Evolutionary conservation across 306 rosid genomes (phyloP), one percentile per base, ranked within the genome.

Genomic region (Lathyrus oleraceus): DNA sequence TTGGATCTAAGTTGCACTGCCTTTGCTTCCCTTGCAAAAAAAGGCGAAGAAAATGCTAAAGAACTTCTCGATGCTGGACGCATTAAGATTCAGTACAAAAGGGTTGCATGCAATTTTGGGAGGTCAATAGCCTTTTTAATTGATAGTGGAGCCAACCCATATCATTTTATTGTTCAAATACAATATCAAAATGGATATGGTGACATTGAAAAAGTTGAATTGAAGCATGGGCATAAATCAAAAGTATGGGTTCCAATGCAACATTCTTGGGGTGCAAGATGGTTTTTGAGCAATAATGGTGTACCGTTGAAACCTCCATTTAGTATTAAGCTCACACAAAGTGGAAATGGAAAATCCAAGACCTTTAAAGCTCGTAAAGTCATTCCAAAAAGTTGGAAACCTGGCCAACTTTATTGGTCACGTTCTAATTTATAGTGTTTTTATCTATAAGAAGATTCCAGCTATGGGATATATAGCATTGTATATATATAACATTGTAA

Each of bases 181-280:
- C 86, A 89, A 72, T 87, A 81, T n/a, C 86, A 67, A 70, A 78
- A 78, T 28, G 92, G 96, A 1, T 81, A 81, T 12, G 87, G 88
- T 0, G 84, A 79, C 44, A 54, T 87, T 1, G 57, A 69, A 8
- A 27, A 69, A 6, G 74, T 83, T 9, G 73, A 84, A 35, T 71
- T 88, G 11, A 84, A 76, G 44, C 82, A 84, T 48, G 6, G 77
- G 57, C 64, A 60, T 74, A 2, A 14, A 47, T 23, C 16, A 35
- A 35, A 35, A 35, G 7, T 82, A 9, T 86, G 95, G 95, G 20
- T 44, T 62, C 78, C 82, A 27, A 84, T 88, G 95, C 58, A 35
- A 12, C 82, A 78, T 53, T 88, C 89, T 0, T 86, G 95, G 95
- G 95, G 95, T 38, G 86, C 91, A 19, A 81, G 76, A 39, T 89